Evolutionary conservation across 495 filamentous ascomycete species (phyloP), one percentile per base, ranked within the genome.

Genomic region (Tetracladium setigerum): DNA sequence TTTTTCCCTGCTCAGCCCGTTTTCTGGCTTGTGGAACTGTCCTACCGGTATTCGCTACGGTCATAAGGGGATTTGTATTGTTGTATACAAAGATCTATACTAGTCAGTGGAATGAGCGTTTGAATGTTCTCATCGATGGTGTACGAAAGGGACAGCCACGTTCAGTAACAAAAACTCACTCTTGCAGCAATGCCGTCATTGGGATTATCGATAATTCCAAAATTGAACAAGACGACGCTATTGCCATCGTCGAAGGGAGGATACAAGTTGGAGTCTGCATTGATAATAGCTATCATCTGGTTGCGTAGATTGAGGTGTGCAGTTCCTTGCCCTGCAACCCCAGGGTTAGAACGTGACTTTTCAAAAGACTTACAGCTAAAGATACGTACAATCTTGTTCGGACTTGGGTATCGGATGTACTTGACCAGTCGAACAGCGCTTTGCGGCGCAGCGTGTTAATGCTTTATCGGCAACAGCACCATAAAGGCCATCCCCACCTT

Each of bases 371-470:
- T 40, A 15, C 34, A 36, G 15, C 34, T 36, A 41, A 41, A 16
- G 38, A 22, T 12, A 24, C 44, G 12, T 46, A 46, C 44, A 46
- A 19, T 46, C 24, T 38, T 46, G 44, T 33, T 46, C 44, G 8
- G 44, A 31, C 22, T 46, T 46, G 32, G 22, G 34, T 36, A n/a
- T 27, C 3, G 22, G 22, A 27, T n/a, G n/a, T n/a, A 16, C 34
- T n/a, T 3, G 3, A 36, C 16, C 13, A 3, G 2, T 10, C 9
- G 9, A 10, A 32, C 41, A 43, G 41, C 18, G 19, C 2, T 30
- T 4, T 13, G 30, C 47, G 38, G 47, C 47, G 38, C 47, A 50
- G 16, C 51, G 51, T 11, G 51, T 54, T 11, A 30, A 7, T 19
- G 46, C 32, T 27, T 7, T 27, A 27, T 27, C 22, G 9, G 17